Evolutionary conservation across 306 rosid species (phyloP).

Genomic region (Oemleria cerasiformis): DNA sequence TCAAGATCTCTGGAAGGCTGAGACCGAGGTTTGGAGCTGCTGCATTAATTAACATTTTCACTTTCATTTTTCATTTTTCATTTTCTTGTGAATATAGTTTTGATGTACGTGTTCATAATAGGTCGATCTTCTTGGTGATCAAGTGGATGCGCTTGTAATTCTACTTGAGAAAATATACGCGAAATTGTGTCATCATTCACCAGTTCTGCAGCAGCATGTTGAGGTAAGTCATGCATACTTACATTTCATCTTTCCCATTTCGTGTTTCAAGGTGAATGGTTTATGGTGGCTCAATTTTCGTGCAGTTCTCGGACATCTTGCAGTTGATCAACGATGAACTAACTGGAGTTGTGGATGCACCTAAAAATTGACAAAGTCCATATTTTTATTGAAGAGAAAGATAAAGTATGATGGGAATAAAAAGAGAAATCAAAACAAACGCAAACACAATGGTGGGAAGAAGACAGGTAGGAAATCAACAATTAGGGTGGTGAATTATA

Average conservation of each 20-base stretch:
- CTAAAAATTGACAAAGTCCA: neutral
- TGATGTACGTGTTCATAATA: conserved; percentile 13
- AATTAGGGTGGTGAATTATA: conserved; percentile 3
- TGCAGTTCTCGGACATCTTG: conserved; percentile 56
- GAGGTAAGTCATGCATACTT: conserved; percentile 39
- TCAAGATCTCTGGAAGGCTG: conserved; percentile 76
- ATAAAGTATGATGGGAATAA: neutral
- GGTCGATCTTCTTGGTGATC: conserved; percentile 97
- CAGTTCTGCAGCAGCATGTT: conserved; percentile 52
- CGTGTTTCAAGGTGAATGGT: neutral
- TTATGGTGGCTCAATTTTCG: neutral
- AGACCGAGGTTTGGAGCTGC: conserved; percentile 53
- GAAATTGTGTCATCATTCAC: conserved; percentile 51
- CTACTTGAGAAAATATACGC: conserved; percentile 62
- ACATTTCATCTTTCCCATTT: neutral
- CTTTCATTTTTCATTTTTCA: too few species aligned
- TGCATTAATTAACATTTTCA: neutral
- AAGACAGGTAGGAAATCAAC: neutral
- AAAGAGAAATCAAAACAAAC: too few species aligned
- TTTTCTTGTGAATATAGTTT: neutral
- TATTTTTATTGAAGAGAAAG: neutral
- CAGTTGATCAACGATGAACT: conserved; percentile 47
- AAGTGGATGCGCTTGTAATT: conserved; percentile 63
- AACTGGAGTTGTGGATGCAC: conserved; percentile 17
- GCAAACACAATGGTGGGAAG: neutral